Evolutionary conservation across 2,329 filamentous ascomycete species (phyloP).

Genomic region (Scopulariopsis brevicaulis): DNA sequence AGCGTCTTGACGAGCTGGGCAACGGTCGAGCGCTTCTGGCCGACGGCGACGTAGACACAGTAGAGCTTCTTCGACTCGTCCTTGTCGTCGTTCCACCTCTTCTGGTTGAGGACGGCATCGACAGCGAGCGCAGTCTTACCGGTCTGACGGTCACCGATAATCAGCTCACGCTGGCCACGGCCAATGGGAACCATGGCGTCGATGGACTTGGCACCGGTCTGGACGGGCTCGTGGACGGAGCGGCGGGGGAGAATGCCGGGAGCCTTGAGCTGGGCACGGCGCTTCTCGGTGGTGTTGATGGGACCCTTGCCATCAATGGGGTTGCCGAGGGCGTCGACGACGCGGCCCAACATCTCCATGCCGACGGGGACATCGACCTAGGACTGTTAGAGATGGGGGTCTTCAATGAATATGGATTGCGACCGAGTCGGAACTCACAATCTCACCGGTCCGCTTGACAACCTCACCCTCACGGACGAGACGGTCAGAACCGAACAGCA

Average conservation of each 20-base stretch:
- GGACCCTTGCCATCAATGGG: slow-evolving; percentile 99
- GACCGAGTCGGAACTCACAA: slow-evolving; percentile 53
- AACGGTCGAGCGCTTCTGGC: slow-evolving; percentile 98
- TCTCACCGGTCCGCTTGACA: slow-evolving; percentile 98
- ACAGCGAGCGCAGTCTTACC: slow-evolving; percentile 99
- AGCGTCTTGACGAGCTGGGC: slow-evolving; percentile 99
- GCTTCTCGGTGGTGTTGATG: slow-evolving; percentile 80
- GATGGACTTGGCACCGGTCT: slow-evolving; percentile 98
- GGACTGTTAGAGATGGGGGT: slow-evolving; percentile 13
- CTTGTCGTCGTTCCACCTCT: slow-evolving; percentile 80
- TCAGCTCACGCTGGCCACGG: slow-evolving; percentile 99
- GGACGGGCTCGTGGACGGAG: slow-evolving; percentile 96
- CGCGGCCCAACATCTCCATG: slow-evolving; percentile 86
- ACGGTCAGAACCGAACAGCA: slow-evolving; percentile 99
- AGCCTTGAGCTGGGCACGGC: slow-evolving; percentile 97
- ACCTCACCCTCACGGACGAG: slow-evolving; percentile 98
- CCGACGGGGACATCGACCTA: slow-evolving; percentile 97
- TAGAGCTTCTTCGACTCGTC: slow-evolving; percentile 99
- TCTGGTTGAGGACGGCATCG: slow-evolving; percentile 98
- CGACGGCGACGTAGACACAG: slow-evolving; percentile 98
- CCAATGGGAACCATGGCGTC: slow-evolving; percentile 99
- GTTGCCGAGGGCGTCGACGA: slow-evolving; percentile 96
- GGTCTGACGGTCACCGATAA: slow-evolving; percentile 99
- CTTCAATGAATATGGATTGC: not conserved
- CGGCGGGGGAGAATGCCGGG: slow-evolving; percentile 94